Evolutionary conservation across 257 asterid species (phyloP).

Genomic region (Primulina tabacum): DNA sequence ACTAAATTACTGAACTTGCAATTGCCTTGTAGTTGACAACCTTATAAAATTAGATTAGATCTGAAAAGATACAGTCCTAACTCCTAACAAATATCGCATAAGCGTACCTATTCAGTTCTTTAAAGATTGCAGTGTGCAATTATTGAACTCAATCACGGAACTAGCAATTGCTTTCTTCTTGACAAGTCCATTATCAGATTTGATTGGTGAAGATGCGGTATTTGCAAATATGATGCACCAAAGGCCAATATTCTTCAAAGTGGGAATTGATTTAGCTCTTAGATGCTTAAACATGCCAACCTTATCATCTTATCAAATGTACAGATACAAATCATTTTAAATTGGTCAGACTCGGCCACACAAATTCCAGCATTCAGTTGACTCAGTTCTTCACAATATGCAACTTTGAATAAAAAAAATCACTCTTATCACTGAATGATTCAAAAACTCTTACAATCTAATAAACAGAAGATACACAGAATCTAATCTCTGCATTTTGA

Average conservation of each 20-base stretch:
- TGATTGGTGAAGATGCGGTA: neutral
- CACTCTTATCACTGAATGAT: slow-evolving; percentile 2
- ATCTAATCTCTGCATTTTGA: neutral
- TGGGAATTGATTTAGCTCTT: neutral
- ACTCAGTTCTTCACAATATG: neutral
- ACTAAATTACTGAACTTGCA: neutral
- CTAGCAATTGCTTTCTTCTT: neutral
- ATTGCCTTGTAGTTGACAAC: neutral
- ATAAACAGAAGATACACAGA: neutral
- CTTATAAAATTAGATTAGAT: neutral
- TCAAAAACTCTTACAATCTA: slow-evolving; percentile 10
- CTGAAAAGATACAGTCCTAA: no score
- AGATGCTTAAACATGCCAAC: neutral
- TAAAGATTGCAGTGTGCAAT: neutral
- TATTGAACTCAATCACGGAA: no score
- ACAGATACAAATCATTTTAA: neutral
- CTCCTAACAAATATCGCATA: no score
- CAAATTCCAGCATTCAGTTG: neutral
- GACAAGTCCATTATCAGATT: neutral
- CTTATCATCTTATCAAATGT: slow-evolving; percentile 7
- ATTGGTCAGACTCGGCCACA: slow-evolving; percentile 12
- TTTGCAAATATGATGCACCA: slow-evolving; percentile 7
- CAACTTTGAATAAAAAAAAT: neutral
- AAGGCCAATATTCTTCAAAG: neutral
- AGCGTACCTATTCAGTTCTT: no score